These are phyloP conservation scores for Zoysia japonica DNA, from an alignment of 176 grass and related monocot genomes.

Conservation along the genomic window DNA sequence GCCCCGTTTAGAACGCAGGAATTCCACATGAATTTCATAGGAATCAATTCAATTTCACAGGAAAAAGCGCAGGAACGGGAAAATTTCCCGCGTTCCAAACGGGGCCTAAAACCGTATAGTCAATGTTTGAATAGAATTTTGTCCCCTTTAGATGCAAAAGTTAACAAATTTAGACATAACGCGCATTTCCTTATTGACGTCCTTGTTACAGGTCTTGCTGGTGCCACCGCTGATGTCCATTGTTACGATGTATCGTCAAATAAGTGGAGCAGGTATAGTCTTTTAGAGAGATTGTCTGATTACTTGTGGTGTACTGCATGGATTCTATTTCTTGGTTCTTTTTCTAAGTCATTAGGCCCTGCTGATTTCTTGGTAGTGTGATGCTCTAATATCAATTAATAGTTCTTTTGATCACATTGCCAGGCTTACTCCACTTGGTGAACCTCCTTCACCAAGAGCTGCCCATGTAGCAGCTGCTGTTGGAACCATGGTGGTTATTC, in stretches of 20 bases:
- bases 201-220: conserved; percentile 77
- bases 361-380: background rate
- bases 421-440: conserved; percentile 91
- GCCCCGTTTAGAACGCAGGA: too few species aligned
- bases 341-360: background rate
- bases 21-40: too few species aligned
- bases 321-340: background rate
- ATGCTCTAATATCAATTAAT: conserved; percentile 19
- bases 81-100: too few species aligned
- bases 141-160: background rate
- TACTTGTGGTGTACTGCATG: conserved; percentile 11
- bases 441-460: conserved; percentile 96
- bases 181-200: conserved; percentile 34
- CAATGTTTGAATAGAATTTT: background rate
- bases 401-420: conserved; percentile 28
- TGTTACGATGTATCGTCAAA: conserved; percentile 89
- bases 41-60: too few species aligned
- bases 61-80: too few species aligned
- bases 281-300: background rate
- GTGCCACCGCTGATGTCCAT: conserved; percentile 89
- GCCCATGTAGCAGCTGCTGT: conserved; percentile 96
- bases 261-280: conserved; percentile 86
- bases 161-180: background rate
- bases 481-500: conserved; percentile 99
- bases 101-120: background rate